Evolutionary conservation across 306 rosid species (phyloP).

Genomic region (Trifolium dubium): DNA sequence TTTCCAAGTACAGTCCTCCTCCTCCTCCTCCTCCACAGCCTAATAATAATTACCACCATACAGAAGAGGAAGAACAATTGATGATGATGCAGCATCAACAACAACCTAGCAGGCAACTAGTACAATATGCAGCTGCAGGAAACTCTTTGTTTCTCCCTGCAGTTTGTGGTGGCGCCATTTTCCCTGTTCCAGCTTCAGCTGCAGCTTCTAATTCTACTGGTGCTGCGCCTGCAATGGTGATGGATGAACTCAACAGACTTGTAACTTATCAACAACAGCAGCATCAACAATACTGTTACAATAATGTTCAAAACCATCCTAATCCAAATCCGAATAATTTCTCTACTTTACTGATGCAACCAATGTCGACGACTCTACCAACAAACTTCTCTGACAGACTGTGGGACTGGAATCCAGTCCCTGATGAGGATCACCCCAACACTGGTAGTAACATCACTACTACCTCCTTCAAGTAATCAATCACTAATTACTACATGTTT

Average conservation of each 20-base stretch:
- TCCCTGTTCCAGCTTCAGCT: neutral
- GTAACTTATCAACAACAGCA: slow-evolving; percentile 62
- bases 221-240: slow-evolving; percentile 16
- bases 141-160: neutral
- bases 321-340: slow-evolving; percentile 45
- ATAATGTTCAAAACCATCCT: slow-evolving; percentile 35
- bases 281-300: slow-evolving; percentile 39
- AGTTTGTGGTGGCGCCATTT: neutral
- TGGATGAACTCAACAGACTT: slow-evolving; percentile 83
- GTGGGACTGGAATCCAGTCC: slow-evolving; percentile 93
- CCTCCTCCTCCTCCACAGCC: too few species aligned
- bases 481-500: neutral
- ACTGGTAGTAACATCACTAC: slow-evolving; percentile 46
- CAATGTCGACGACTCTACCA: slow-evolving; percentile 48
- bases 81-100: slow-evolving; percentile 57
- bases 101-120: neutral
- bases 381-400: slow-evolving; percentile 73
- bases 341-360: slow-evolving; percentile 52
- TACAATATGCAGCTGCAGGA: neutral
- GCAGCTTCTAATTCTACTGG: neutral
- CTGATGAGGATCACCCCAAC: slow-evolving; percentile 64
- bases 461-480: slow-evolving; percentile 73
- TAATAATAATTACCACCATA: neutral
- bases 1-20: slow-evolving; percentile 55
- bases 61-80: slow-evolving; percentile 51